Evolutionary conservation across 1,284 basidiomycete species (phyloP).

Genomic region (Malassezia dermatis): DNA sequence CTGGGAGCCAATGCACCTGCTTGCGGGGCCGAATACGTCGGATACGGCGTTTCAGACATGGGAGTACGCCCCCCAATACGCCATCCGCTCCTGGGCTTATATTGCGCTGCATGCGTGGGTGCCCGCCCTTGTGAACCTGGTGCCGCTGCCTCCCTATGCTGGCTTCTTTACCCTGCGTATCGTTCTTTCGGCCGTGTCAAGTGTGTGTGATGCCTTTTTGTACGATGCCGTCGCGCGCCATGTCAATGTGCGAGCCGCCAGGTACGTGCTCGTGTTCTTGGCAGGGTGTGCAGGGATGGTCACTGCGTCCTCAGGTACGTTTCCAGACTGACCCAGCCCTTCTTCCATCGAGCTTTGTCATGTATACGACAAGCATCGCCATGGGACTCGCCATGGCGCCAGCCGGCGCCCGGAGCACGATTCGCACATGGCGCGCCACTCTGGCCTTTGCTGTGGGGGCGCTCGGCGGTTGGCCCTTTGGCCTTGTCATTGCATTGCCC

Average conservation of each 20-base stretch:
- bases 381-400: conserved; percentile 67
- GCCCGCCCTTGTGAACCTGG: conserved; percentile 9
- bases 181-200: conserved; percentile 63
- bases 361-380: conserved; percentile 78
- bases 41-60: conserved; percentile 71
- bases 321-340: conserved; percentile 39
- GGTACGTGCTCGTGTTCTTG: conserved; percentile 79
- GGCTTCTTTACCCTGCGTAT: conserved; percentile 82
- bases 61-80: conserved; percentile 83
- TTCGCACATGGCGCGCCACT: conserved; percentile 54
- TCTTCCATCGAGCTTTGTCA: conserved; percentile 80
- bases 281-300: conserved; percentile 84
- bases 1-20: conserved; percentile 90
- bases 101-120: conserved; percentile 53
- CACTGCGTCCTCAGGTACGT: conserved; percentile 58
- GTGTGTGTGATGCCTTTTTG: conserved; percentile 70
- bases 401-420: conserved; percentile 42
- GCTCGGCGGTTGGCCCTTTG: conserved; percentile 92
- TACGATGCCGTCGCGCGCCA: conserved; percentile 70
- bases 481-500: conserved; percentile 71
- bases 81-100: conserved; percentile 89
- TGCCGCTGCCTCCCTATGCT: conserved; percentile 54
- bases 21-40: conserved; percentile 25
- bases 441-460: conserved; percentile 69
- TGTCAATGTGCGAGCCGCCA: conserved; percentile 76